These are phyloP conservation scores for Aethionema arabicum DNA, from an alignment of 345 rosid species.

Conservation along the genomic window DNA sequence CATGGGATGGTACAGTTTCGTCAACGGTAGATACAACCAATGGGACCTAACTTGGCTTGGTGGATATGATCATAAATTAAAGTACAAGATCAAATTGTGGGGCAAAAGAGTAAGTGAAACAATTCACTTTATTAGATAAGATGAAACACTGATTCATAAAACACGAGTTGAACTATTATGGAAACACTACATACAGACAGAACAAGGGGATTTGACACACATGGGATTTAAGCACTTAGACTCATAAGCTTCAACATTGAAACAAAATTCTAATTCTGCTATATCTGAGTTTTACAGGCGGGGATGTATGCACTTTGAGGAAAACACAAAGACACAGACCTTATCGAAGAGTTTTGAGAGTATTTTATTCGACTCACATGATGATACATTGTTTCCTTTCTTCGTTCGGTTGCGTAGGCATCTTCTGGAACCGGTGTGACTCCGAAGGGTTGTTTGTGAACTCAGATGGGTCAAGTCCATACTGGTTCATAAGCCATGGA, in stretches of 20 bases:
- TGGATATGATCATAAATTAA: conserved; percentile 1
- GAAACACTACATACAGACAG: background rate
- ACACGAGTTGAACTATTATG: background rate
- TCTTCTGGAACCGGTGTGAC: conserved; percentile 73
- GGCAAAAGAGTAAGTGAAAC: conserved; percentile 5
- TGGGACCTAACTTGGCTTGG: conserved; percentile 26
- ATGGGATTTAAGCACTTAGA: background rate
- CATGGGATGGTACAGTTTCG: conserved; percentile 10
- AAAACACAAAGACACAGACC: background rate
- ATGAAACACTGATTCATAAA: background rate
- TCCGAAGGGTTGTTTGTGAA: conserved; percentile 90
- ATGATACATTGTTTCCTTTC: conserved; percentile 85
- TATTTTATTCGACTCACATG: conserved; percentile 47
- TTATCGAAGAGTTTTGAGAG: background rate
- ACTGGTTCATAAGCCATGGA: conserved; percentile 49
- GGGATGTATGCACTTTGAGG: background rate
- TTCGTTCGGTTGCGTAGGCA: conserved; percentile 59
- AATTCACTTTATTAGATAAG: background rate
- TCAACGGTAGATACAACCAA: conserved; percentile 40
- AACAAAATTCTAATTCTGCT: no score
- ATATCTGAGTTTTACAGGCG: conserved; percentile 21
- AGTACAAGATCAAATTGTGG: background rate
- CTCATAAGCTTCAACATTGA: background rate
- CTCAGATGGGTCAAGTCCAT: conserved; percentile 89
- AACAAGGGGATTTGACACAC: background rate